Conservation (phyloP, 176 grass and related monocot genomes). For the sorghum (Sorghum bicolor) region DNA sequence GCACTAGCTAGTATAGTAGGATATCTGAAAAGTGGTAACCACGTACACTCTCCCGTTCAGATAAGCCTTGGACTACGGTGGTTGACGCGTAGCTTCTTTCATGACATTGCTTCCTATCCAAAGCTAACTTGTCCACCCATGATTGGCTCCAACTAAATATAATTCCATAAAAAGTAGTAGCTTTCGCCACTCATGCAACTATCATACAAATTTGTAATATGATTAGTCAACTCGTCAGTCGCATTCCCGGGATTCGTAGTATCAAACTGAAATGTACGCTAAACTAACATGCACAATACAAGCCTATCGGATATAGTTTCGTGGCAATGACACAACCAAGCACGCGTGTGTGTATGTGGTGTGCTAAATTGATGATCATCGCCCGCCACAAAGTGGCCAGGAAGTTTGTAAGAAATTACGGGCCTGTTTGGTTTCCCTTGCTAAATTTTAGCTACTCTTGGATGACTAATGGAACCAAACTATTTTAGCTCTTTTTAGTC, state of each 20-base stretch:
- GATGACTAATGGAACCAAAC: no score
- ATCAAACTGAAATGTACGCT: background rate
- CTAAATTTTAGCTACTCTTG: no score
- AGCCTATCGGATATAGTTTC: background rate
- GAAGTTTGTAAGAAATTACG: no score
- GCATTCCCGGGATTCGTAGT: background rate
- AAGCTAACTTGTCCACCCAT: background rate
- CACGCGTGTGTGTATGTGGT: no score
- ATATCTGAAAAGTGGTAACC: constrained; percentile 2
- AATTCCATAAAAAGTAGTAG: background rate
- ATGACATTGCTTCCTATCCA: background rate
- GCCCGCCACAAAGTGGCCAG: no score
- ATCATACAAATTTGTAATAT: background rate
- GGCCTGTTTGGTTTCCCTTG: no score
- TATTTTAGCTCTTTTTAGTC: no score
- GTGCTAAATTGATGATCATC: no score
- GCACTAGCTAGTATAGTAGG: background rate
- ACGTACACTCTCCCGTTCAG: background rate
- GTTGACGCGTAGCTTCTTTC: constrained; percentile 20
- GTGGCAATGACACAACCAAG: background rate
- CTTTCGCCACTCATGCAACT: background rate
- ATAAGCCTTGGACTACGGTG: constrained; percentile 6
- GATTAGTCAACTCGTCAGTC: background rate
- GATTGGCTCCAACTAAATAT: background rate
- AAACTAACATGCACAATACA: background rate